A percentile compares a stretch with the other conserved stretches of the same genome.
Conservation (phyloP, 225 moss, liverwort and hornwort species). For the Ulota crispa region DNA sequence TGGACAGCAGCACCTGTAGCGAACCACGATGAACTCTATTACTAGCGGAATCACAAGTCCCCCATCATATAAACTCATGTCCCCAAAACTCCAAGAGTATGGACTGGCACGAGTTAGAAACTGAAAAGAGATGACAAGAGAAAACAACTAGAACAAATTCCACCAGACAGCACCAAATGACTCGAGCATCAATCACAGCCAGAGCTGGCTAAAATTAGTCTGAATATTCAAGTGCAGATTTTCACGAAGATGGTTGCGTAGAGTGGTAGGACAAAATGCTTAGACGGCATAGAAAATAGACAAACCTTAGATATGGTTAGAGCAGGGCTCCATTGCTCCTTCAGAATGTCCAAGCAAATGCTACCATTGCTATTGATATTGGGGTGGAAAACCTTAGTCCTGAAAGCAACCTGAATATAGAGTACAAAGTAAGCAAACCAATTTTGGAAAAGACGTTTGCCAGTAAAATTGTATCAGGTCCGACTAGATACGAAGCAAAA, state of each 20-base stretch:
- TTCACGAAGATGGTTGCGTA: not conserved
- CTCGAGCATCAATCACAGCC: not conserved
- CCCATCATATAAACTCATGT: not conserved
- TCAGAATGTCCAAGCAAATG: slow-evolving; percentile 97
- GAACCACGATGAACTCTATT: slow-evolving; percentile 1
- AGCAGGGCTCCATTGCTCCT: slow-evolving; percentile 99
- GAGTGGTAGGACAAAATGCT: not conserved
- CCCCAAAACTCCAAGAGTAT: not conserved
- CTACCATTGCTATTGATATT: slow-evolving; percentile 98
- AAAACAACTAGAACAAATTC: not conserved
- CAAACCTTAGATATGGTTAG: slow-evolving; percentile 96
- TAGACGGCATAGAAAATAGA: not conserved
- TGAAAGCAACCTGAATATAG: slow-evolving; percentile 79
- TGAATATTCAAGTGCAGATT: not conserved
- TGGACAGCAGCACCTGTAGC: slow-evolving; percentile 88
- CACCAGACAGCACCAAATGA: not conserved
- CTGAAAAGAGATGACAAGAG: not conserved
- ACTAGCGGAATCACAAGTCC: not conserved
- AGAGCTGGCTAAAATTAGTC: not conserved
- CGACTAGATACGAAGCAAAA: not conserved
- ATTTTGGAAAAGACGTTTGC: too few relatives aligned
- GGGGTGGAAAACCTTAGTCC: slow-evolving; percentile 98
- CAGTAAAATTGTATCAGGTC: not conserved
- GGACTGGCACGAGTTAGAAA: not conserved
- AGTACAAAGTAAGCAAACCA: not conserved